Evolutionary conservation across 2,329 filamentous ascomycete species (phyloP), one percentile per base, ranked within the genome.

Genomic region (Endocalyx cinctus): DNA sequence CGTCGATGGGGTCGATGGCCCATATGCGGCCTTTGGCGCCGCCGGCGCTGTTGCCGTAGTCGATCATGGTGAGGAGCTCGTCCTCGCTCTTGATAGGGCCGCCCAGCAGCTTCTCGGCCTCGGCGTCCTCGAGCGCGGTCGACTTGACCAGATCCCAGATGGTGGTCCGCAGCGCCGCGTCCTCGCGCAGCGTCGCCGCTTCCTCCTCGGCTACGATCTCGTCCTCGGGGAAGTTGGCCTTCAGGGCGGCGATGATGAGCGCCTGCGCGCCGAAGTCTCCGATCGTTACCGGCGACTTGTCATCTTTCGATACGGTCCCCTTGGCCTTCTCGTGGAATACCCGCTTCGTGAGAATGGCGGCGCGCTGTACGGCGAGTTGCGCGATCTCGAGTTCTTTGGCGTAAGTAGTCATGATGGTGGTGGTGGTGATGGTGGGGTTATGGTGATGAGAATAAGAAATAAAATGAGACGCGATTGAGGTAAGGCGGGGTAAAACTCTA

Each of bases 211-310:
- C 92, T 26, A 98, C 87, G 43, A 98, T 85, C 60, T 87, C 83
- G 57, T 98, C 92, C 22, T 79, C 57, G 13, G 92, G 92, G 69
- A 98, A 98, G 63, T 84, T 87, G 63, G 86, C 78, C 63, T 82
- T 82, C 48, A 98, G 82, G 17, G 90, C 90, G 37, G 82, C 75
- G 55, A 97, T 95, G 63, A 98, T 95, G 46, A 98, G 78, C 19
- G 92, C 89, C 69, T 98, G 92, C 23, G 92, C 94, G 55, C 92
- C 92, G 61, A 95, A 97, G 67, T 98, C 92, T 59, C 90, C 92
- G 51, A 97, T 92, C 13, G 92, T 98, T 52, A 98, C 92, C 46
- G 92, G 92, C 8, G 89, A 95, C 58, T 87, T 87, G 72, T 98
- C 92, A 62, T 87, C 83, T 69, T 98, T 98, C 59, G 83, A 84